Evolutionary conservation across 2,329 filamentous ascomycete species (phyloP).

Genomic region (Epichloe typhina): DNA sequence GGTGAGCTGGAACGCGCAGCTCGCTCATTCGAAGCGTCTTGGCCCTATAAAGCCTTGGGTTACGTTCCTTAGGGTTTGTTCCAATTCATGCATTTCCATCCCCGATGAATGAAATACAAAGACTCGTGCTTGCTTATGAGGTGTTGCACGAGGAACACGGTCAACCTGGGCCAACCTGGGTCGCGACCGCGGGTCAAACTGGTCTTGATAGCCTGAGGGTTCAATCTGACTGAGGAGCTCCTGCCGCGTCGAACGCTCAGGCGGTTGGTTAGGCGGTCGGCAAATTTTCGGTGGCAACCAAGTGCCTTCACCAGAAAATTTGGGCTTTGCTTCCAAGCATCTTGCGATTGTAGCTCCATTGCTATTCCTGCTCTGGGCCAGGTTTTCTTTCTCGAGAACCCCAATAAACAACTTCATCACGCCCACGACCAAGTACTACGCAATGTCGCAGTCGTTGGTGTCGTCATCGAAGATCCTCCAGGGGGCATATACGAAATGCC

Average conservation of each 20-base stretch:
- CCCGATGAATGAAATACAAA: neutral
- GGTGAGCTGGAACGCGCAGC: neutral
- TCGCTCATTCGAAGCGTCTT: neutral
- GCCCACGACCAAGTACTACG: slow-evolving; percentile 1
- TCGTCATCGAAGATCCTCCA: slow-evolving; percentile 23
- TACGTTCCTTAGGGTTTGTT: neutral
- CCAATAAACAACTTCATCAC: neutral
- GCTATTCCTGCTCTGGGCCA: too few species aligned
- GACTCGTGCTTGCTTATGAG: neutral
- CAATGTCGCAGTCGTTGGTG: slow-evolving; percentile 26
- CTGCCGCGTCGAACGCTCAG: neutral
- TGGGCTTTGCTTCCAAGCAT: neutral
- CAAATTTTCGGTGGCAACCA: slow-evolving; percentile 8
- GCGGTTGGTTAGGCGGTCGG: slow-evolving; percentile 1
- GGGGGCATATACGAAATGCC: slow-evolving; percentile 21
- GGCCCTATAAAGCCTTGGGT: neutral
- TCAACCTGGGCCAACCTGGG: neutral
- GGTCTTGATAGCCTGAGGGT: too few species aligned
- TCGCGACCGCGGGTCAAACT: too few species aligned
- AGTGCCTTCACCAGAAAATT: neutral
- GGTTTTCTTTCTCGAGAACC: neutral
- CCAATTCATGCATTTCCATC: neutral
- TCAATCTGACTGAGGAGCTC: neutral
- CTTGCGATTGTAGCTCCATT: too few species aligned
- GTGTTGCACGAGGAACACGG: neutral